These are phyloP conservation scores for Azolla pinnata DNA, from an alignment of 75 land plant genomes.

Conservation along the genomic window DNA sequence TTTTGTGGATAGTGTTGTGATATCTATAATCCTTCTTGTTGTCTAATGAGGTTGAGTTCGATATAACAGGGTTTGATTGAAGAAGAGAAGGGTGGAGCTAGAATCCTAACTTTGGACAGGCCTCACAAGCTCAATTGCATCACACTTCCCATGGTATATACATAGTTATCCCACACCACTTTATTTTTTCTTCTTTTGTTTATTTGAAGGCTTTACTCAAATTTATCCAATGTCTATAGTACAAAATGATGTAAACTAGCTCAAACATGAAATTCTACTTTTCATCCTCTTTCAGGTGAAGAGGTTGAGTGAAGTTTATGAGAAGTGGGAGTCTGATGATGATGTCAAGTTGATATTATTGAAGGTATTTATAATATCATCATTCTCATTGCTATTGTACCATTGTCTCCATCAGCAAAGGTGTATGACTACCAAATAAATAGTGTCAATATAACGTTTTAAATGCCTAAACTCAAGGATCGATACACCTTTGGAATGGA, in stretches of 20 bases:
- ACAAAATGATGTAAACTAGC: background rate
- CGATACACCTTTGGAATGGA: background rate
- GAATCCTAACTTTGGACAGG: constrained; percentile 60
- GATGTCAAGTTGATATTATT: constrained; percentile 55
- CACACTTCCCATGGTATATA: constrained; percentile 53
- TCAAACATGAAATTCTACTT: background rate
- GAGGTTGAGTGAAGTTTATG: constrained; percentile 43
- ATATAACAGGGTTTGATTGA: constrained; percentile 51
- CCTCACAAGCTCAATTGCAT: constrained; percentile 76
- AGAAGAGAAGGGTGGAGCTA: constrained; percentile 41
- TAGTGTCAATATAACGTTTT: no score
- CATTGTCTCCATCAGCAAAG: background rate
- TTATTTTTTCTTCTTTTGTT: background rate
- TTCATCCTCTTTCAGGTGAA: constrained; percentile 34
- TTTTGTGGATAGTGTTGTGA: no score
- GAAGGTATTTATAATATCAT: constrained; percentile 40
- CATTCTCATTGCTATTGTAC: background rate
- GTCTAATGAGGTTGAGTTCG: no score
- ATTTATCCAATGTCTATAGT: no score
- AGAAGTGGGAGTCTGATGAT: constrained; percentile 80
- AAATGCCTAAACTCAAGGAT: no score
- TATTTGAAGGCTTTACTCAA: no score
- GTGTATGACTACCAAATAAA: background rate
- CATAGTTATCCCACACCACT: background rate
- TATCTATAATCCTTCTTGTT: no score